phyloP scores from a whole-genome alignment of 306 rosid species.

The Prunus salicina region DNA sequence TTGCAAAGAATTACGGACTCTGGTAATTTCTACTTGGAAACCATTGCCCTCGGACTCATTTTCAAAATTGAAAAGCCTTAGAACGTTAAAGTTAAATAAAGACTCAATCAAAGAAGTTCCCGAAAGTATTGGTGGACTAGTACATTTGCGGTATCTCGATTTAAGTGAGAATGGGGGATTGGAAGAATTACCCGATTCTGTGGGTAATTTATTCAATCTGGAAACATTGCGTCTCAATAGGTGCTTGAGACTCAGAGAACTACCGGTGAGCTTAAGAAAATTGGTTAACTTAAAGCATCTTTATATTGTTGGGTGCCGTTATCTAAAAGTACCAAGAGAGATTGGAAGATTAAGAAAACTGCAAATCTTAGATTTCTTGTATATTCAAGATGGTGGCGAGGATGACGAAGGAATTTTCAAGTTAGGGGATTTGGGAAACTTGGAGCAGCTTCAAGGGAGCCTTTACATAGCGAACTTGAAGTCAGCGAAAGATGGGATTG shows the following conservation, averaged over 20 bases:
- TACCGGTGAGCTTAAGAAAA: not conserved
- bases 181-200: not conserved
- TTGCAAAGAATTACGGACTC: not conserved
- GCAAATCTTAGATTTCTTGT: not conserved
- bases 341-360: not conserved
- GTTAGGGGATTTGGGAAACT: not conserved
- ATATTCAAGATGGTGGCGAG: rapidly evolving
- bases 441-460: not conserved
- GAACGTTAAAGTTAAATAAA: not conserved
- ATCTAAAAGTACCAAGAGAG: not conserved
- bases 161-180: rapidly evolving
- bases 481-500: not conserved
- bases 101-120: not conserved
- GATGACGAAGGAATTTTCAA: not conserved
- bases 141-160: not conserved
- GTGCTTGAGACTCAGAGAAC: too few species aligned
- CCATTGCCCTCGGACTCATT: not conserved
- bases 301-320: rapidly evolving
- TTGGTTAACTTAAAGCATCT: not conserved
- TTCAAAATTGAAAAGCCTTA: not conserved
- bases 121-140: not conserved
- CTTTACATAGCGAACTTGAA: not conserved
- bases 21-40: not conserved
- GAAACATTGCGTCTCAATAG: not conserved
- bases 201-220: slow-evolving; percentile 5